Conservation (phyloP, 1,139 yeast genomes). For the Lodderomyces elongisporus region DNA sequence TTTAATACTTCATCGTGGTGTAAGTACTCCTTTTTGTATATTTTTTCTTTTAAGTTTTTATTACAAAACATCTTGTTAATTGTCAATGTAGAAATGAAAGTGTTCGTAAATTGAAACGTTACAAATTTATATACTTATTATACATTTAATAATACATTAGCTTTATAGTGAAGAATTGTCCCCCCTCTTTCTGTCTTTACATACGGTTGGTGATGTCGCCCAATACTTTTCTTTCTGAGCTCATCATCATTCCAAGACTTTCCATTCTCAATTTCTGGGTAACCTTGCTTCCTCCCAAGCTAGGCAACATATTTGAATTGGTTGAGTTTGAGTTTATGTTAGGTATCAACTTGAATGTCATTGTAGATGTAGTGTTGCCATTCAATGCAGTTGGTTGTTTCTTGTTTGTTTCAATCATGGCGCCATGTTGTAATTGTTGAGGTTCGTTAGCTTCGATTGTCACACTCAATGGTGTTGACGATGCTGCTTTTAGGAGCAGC, state of each 20-base stretch:
- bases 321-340: no score
- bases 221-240: constrained; percentile 27
- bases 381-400: constrained; percentile 36
- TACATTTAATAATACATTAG: constrained; percentile 1
- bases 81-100: no score
- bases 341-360: constrained; percentile 42
- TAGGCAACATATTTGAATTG: no score
- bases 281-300: no score
- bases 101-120: no score
- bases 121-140: neutral
- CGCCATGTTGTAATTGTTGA: neutral
- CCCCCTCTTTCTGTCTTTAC: no score
- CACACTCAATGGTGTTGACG: neutral
- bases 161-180: neutral
- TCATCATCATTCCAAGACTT: no score
- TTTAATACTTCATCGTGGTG: no score
- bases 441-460: neutral
- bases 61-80: no score
- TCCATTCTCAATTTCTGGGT: constrained; percentile 12
- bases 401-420: constrained; percentile 26
- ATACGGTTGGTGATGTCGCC: constrained; percentile 18
- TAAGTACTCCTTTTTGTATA: no score
- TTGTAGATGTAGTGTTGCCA: constrained; percentile 28
- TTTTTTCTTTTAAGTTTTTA: no score
- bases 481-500: no score